These are phyloP conservation scores for Grosmannia penicillata DNA, from an alignment of 2,329 filamentous ascomycete species.

Conservation along the genomic window DNA sequence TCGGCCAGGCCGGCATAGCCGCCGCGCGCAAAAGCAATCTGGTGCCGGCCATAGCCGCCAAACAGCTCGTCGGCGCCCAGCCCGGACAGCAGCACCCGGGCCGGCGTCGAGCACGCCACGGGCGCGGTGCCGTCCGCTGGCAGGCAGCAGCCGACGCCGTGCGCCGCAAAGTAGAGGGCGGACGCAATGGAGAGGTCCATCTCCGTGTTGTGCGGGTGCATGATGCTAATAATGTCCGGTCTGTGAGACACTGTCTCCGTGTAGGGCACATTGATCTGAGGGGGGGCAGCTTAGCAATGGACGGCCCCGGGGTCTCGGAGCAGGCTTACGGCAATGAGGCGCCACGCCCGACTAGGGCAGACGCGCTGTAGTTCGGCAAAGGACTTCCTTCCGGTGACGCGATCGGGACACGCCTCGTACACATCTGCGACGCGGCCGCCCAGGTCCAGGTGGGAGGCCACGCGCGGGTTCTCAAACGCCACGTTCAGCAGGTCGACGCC, in stretches of 20 bases:
- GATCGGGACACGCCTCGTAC: constrained; percentile 81
- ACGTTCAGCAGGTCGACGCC: constrained; percentile 85
- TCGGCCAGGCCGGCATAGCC: constrained; percentile 60
- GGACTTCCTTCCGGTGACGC: constrained; percentile 70
- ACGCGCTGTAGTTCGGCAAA: constrained; percentile 55
- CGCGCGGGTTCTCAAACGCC: constrained; percentile 85
- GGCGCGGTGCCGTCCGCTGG: constrained; percentile 8
- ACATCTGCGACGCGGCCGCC: constrained; percentile 19
- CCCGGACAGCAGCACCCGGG: constrained; percentile 77
- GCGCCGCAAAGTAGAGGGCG: constrained; percentile 88
- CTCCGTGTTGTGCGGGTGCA: constrained; percentile 89
- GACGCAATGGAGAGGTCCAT: constrained; percentile 95
- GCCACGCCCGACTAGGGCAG: constrained; percentile 62
- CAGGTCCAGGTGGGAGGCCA: constrained; percentile 40
- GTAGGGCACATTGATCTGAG: constrained; percentile 67
- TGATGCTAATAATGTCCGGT: constrained; percentile 55
- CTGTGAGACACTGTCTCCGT: constrained; percentile 56
- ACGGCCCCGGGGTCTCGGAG: not conserved
- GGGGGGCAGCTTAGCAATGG: not conserved
- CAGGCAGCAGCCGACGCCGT: constrained; percentile 45
- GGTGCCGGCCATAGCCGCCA: constrained; percentile 79
- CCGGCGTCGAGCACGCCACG: constrained; percentile 35
- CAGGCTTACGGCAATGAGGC: constrained; percentile 54
- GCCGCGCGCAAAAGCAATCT: constrained; percentile 53
- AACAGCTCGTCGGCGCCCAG: constrained; percentile 94